Percentiles rank a stretch among this genome's conserved stretches.
These are phyloP conservation scores for Verticillium dahliae DNA, from an alignment of 2,329 filamentous ascomycete genomes.

Conservation along the genomic window DNA sequence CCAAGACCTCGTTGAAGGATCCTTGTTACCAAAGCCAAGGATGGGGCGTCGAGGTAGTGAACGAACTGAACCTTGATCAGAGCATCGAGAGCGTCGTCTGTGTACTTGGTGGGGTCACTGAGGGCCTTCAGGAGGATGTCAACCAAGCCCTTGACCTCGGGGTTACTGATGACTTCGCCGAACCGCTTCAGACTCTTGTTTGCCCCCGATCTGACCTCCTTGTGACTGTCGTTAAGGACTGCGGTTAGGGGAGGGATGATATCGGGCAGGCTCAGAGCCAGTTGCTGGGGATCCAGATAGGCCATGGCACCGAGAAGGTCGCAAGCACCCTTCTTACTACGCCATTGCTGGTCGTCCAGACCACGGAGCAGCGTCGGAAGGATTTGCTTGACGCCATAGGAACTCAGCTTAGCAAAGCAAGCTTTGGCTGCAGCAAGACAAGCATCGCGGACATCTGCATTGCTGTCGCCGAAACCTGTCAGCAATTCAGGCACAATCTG, in stretches of 20 bases:
- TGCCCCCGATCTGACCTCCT: slow-evolving; percentile 85
- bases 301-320: slow-evolving; percentile 97
- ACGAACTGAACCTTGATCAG: slow-evolving; percentile 98
- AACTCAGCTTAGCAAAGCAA: slow-evolving; percentile 88
- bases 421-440: slow-evolving; percentile 91
- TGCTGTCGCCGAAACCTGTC: slow-evolving; percentile 81
- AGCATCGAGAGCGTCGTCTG: slow-evolving; percentile 85
- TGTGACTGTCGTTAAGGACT: slow-evolving; percentile 95
- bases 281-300: slow-evolving; percentile 91
- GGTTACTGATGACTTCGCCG: slow-evolving; percentile 96
- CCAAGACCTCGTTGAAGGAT: slow-evolving; percentile 89
- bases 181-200: slow-evolving; percentile 97
- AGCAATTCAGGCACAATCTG: slow-evolving; percentile 90
- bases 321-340: slow-evolving; percentile 96
- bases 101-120: slow-evolving; percentile 95
- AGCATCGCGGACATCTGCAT: slow-evolving; percentile 82
- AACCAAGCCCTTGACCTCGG: slow-evolving; percentile 90
- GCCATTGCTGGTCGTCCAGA: slow-evolving; percentile 92
- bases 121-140: slow-evolving; percentile 90
- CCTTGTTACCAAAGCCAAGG: slow-evolving; percentile 86
- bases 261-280: slow-evolving; percentile 85
- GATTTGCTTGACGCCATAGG: slow-evolving; percentile 92
- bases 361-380: slow-evolving; percentile 86
- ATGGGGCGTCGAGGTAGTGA: slow-evolving; percentile 96
- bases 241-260: slow-evolving; percentile 94